phyloP scores from a whole-genome alignment of 1,139 yeast species.

The Entelexis paramagnoliae region DNA sequence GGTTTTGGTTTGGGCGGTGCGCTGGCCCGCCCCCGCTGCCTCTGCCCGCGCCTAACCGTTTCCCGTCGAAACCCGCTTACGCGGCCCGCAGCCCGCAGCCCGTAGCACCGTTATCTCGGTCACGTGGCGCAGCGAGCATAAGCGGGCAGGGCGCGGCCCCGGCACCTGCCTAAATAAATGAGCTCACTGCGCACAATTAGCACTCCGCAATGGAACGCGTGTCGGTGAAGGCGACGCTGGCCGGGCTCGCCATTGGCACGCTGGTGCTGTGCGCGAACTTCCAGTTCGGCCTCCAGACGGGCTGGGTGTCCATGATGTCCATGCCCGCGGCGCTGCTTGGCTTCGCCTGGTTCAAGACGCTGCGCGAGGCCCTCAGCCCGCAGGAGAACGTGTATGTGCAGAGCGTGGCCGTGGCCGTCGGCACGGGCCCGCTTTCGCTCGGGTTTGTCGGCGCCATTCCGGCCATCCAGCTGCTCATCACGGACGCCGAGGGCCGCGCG shows the following conservation, averaged over 20 bases:
- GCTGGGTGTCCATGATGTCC: slow-evolving; percentile 99
- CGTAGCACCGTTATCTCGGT: neutral
- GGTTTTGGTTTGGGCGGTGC: no score
- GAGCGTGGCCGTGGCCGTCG: slow-evolving; percentile 90
- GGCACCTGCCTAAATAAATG: neutral
- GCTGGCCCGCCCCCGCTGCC: no score
- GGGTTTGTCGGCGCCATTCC: slow-evolving; percentile 96
- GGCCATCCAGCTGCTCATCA: slow-evolving; percentile 75
- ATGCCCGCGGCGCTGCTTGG: slow-evolving; percentile 86
- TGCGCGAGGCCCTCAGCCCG: slow-evolving; percentile 54
- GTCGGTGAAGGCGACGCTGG: slow-evolving; percentile 59
- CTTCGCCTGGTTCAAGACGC: slow-evolving; percentile 59
- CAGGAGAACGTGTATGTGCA: slow-evolving; percentile 90
- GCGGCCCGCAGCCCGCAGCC: no score
- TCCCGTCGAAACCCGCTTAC: neutral
- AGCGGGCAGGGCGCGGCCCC: no score
- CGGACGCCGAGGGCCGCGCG: slow-evolving; percentile 60
- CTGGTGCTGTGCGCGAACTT: slow-evolving; percentile 77
- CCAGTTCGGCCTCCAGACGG: slow-evolving; percentile 93
- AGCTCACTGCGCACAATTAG: neutral
- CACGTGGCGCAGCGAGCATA: no score
- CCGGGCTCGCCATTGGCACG: slow-evolving; percentile 70
- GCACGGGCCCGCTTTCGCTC: slow-evolving; percentile 92
- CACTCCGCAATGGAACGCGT: slow-evolving; percentile 39
- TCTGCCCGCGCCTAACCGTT: neutral